These are phyloP conservation scores for Cyberlindnera veronae DNA, from an alignment of 805 yeast genomes.

Conservation along the genomic window DNA sequence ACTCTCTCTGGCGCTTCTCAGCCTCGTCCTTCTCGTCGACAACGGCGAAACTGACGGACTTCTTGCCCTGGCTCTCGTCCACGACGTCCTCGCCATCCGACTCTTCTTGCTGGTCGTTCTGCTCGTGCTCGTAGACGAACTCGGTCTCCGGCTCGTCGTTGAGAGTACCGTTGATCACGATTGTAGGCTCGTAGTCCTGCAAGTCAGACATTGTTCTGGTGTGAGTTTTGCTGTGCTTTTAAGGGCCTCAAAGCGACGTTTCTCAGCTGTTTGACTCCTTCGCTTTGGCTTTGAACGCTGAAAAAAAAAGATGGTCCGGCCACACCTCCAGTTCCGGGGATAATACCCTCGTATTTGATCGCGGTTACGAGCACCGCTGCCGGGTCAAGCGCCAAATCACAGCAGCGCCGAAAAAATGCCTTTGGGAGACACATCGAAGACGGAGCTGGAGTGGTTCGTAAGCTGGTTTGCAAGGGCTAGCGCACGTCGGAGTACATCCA, in stretches of 20 bases:
- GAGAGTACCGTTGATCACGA: slow-evolving; percentile 67
- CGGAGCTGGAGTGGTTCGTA: no score
- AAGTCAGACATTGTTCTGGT: slow-evolving; percentile 56
- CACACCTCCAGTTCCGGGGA: not conserved
- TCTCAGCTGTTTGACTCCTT: not conserved
- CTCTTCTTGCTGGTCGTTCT: slow-evolving; percentile 28
- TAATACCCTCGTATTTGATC: no score
- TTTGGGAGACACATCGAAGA: not conserved
- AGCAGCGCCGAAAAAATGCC: not conserved
- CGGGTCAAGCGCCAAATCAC: slow-evolving; percentile 1
- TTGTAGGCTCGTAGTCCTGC: slow-evolving; percentile 81
- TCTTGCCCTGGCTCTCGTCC: slow-evolving; percentile 47
- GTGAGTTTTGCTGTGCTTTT: not conserved
- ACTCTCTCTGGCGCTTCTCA: slow-evolving; percentile 76
- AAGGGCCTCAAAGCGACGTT: no score
- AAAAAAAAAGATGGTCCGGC: slow-evolving; percentile 8
- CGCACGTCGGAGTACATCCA: no score
- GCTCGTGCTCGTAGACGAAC: slow-evolving; percentile 30
- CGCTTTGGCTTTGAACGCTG: slow-evolving; percentile 5
- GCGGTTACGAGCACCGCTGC: no score
- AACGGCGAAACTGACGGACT: slow-evolving; percentile 80
- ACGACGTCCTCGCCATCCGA: slow-evolving; percentile 41
- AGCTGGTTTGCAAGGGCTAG: no score
- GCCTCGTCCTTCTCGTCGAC: slow-evolving; percentile 68
- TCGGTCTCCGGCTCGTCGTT: slow-evolving; percentile 31